Evolutionary conservation across 768 basidiomycete genomes (phyloP), one percentile per base, ranked within the genome.

Genomic region (Cyclocybe aegerita): DNA sequence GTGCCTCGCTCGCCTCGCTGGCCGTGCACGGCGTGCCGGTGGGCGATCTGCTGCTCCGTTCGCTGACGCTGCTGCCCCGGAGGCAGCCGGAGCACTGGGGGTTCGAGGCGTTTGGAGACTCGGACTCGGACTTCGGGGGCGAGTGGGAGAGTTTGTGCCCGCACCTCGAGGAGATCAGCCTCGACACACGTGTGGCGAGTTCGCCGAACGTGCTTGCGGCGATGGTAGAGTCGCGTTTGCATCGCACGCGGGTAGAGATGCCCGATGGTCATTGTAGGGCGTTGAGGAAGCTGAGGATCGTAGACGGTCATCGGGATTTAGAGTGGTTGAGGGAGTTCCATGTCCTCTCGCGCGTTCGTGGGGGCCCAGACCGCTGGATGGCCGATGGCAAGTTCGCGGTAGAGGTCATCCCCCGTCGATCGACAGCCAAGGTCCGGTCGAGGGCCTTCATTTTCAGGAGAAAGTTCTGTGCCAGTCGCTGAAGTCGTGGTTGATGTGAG

Each of bases 201-300:
- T 35, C 57, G 4, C 48, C 53, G 38, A 61, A 57, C 48, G 46
- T 49, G 36, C 53, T 66, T 41, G 31, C 54, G 8, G 39, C 31
- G 29, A 63, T 64, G 63, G 59, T 61, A 17, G 59, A 60, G 45
- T 61, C 65, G 31, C 57, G 63, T 46, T 44, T 66, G 3, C 29
- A 38, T 38, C 47, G 5, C 34, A 9, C 32, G 15, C 9, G 38
- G 45, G 30, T 40, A 39, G 10, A 5, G 23, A 37, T 39, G n/a
- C 16, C 46, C 29, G 15, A 42, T 12, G 40, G 23, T 23, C 40
- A n/a, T 40, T 39, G 48, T 30, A 44, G 48, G 35, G 15, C 44
- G 14, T 37, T 63, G 31, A 52, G 39, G 30, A 51, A 40, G 39
- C 31, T 63, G 17, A 49, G 41, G 12, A 30, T 63, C 4, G 39